These are phyloP conservation scores for Schizophyllum commune DNA, from an alignment of 1,284 basidiomycete genomes.

Conservation along the genomic window DNA sequence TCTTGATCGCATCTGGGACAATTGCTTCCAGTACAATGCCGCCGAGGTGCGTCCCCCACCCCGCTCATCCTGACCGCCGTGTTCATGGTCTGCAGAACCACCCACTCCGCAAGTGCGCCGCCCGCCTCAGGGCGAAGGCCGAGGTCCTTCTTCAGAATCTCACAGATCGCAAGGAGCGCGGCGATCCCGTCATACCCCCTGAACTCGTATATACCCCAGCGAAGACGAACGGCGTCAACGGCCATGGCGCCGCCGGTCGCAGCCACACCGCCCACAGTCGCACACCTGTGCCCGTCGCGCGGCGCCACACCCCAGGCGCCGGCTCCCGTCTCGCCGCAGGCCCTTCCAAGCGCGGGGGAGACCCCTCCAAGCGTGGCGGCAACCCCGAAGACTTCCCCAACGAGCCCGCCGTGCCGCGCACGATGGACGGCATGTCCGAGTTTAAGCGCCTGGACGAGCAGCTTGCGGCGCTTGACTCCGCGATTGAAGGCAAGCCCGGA, in stretches of 20 bases:
- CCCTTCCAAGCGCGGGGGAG: background rate
- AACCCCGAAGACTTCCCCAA: constrained; percentile 39
- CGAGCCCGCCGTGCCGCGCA: constrained; percentile 70
- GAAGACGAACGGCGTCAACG: constrained; percentile 30
- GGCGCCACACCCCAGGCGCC: constrained; percentile 1
- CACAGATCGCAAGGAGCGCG: constrained; percentile 78
- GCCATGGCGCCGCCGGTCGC: constrained; percentile 18
- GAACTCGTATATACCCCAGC: constrained; percentile 23
- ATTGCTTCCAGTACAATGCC: constrained; percentile 91
- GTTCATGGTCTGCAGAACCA: constrained; percentile 40
- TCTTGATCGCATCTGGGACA: constrained; percentile 94
- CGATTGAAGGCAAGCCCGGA: background rate
- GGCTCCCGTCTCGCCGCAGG: background rate
- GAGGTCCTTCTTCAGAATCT: constrained; percentile 82
- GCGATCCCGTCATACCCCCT: constrained; percentile 51
- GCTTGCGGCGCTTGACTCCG: constrained; percentile 6
- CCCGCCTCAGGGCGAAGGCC: constrained; percentile 71
- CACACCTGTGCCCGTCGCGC: constrained; percentile 21
- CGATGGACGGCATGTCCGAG: constrained; percentile 62
- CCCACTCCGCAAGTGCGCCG: constrained; percentile 73
- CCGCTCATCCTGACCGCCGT: background rate
- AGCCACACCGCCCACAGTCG: constrained; percentile 20
- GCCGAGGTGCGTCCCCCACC: constrained; percentile 57
- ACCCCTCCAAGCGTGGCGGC: background rate
- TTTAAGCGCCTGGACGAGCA: constrained; percentile 49